Evolutionary conservation across 129 eudicot genomes (phyloP), one percentile per base, ranked within the genome.

Genomic region (Artemisia tridentata): DNA sequence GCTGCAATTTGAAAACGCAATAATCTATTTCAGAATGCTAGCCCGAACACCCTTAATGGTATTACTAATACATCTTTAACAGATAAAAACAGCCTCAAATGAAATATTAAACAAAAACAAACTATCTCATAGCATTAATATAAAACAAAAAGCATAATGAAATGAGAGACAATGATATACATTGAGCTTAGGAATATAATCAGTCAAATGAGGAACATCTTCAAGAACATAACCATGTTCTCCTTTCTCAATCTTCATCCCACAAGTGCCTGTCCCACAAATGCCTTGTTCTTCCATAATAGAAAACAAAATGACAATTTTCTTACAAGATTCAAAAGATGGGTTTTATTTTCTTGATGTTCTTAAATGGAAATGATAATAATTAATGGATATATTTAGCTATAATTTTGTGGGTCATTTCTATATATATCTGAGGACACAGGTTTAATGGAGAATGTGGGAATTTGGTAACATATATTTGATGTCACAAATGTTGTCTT

Each of bases 121-220:
- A 5, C 1, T 38, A 38, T 38, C 11, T 38, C 10, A 7, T 38
- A 61, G 15, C 15, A 0, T 13, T 23, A 67, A 67, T 2, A 12
- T 14, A 4, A 4, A 12, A 12, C 41, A 46, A 57, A 27, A 67
- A 27, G 27, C 16, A 65, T 7, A 34, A 1, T 51, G 55, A 45
- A 66, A 21, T 45, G 52, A 29, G 45, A 21, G 20, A 73, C 16
- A 65, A 31, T 63, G 23, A 72, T 62, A 13, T 92, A 92, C 98
- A 59, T 80, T 86, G 71, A 87, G 90, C 41, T 84, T 69, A 75
- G 92, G 84, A 60, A 92, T 67, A 69, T 86, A 92, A 82, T 92
- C 98, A 21, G 82, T 13, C 50, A 92, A 70, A 57, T 92, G 98
- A 80, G 96, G 98, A 75, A 92, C 95, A 72, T 92, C 98, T 77